Percentiles rank a stretch among this genome's conserved stretches.
phyloP scores from a whole-genome alignment of 768 basidiomycete genomes.

The Lyophyllum decastes region DNA sequence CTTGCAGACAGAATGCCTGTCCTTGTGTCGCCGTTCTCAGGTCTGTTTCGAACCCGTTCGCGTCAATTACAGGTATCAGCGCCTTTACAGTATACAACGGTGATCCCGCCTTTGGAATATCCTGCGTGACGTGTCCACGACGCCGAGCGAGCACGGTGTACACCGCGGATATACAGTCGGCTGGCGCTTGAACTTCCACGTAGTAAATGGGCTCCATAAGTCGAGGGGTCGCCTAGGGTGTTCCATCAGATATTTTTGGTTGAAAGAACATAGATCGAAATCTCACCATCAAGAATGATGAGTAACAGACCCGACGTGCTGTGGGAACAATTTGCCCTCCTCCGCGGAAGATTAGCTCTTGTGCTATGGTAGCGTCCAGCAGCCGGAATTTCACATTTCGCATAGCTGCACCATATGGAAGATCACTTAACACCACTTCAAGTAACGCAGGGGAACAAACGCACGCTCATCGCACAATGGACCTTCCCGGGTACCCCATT shows the following conservation, averaged over 20 bases:
- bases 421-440: neutral
- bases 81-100: conserved; percentile 98
- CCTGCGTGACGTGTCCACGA: conserved; percentile 98
- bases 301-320: conserved; percentile 98
- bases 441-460: conserved; percentile 33
- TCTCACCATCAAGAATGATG: conserved; percentile 95
- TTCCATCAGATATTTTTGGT: conserved; percentile 1
- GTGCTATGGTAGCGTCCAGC: conserved; percentile 88
- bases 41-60: conserved; percentile 99
- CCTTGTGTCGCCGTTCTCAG: conserved; percentile 96
- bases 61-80: conserved; percentile 96
- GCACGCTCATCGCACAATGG: conserved; percentile 98
- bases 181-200: conserved; percentile 98
- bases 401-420: conserved; percentile 65
- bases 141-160: conserved; percentile 98
- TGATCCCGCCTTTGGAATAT: conserved; percentile 96
- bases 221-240: conserved; percentile 81
- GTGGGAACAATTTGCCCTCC: conserved; percentile 99
- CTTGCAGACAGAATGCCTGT: conserved; percentile 97
- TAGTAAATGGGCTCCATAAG: conserved; percentile 98
- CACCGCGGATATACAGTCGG: conserved; percentile 97
- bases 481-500: conserved; percentile 98
- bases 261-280: conserved; percentile 4
- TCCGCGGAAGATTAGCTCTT: conserved; percentile 96
- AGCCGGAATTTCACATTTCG: conserved; percentile 98